Conservation (phyloP, 345 rosid genomes). For the Rubroshorea leprosula region DNA sequence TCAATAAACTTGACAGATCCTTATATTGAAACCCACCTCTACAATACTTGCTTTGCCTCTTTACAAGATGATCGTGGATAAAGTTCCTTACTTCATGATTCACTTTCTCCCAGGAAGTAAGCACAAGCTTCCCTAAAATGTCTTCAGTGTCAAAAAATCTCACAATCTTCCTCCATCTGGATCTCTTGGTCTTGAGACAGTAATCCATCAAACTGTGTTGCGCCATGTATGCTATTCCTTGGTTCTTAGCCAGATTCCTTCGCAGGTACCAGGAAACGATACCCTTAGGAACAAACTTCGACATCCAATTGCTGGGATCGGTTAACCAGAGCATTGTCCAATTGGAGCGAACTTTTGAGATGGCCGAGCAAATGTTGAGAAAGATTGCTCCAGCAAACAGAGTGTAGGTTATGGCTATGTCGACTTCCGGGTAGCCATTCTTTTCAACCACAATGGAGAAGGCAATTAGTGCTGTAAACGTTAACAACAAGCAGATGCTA, state of each 20-base stretch:
- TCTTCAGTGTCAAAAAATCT: too few relatives aligned
- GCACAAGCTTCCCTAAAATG: not conserved
- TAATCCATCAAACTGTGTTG: not conserved
- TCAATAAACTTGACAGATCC: not conserved
- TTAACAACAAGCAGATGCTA: not conserved
- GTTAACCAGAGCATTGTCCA: not conserved
- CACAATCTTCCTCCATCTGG: too few relatives aligned
- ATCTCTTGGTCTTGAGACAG: not conserved
- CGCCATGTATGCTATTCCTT: not conserved
- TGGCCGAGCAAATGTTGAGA: not conserved
- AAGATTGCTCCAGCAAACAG: not conserved
- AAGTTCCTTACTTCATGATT: not conserved
- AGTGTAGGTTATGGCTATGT: not conserved
- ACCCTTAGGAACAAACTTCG: not conserved
- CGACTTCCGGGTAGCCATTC: not conserved
- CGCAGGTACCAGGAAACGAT: not conserved
- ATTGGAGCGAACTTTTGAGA: not conserved
- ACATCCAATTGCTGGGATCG: not conserved
- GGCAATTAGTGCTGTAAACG: not conserved
- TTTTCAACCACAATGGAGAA: not conserved
- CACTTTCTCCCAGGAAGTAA: not conserved
- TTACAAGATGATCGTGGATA: slow-evolving; percentile 1
- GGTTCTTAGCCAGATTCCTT: not conserved
- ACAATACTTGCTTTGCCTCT: not conserved
- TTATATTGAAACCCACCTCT: too few relatives aligned